These are phyloP conservation scores for Boletus reticulatus DNA, from an alignment of 768 basidiomycete species.

Conservation along the genomic window DNA sequence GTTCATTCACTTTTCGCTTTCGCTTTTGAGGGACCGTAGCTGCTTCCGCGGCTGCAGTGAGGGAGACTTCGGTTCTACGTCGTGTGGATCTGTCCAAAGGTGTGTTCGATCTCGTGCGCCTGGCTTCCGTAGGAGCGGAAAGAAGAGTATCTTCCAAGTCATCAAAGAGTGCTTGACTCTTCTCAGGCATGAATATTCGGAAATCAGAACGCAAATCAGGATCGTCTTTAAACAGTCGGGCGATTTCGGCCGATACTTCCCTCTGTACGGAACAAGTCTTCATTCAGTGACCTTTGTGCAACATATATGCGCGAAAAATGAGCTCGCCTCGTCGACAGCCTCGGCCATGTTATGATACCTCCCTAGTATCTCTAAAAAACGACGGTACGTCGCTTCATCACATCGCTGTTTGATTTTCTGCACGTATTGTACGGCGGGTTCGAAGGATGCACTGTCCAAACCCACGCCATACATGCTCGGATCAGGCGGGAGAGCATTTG, in stretches of 20 bases:
- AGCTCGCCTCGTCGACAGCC: constrained; percentile 55
- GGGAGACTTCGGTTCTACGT: constrained; percentile 47
- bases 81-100: constrained; percentile 38
- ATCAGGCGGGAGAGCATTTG: constrained; percentile 16
- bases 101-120: constrained; percentile 36
- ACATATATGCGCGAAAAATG: constrained; percentile 7
- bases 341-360: constrained; percentile 60
- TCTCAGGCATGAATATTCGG: constrained; percentile 70
- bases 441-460: constrained; percentile 49
- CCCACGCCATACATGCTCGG: constrained; percentile 27
- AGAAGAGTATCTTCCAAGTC: constrained; percentile 37
- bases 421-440: constrained; percentile 89
- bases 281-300: not conserved
- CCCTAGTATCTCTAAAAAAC: constrained; percentile 75
- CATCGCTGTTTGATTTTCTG: constrained; percentile 96
- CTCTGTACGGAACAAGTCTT: constrained; percentile 29
- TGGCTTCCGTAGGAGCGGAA: constrained; percentile 22
- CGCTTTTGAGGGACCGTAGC: constrained; percentile 61
- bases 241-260: constrained; percentile 68
- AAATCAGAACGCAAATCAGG: constrained; percentile 75
- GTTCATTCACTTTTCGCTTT: constrained; percentile 58
- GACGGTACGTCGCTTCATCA: constrained; percentile 82
- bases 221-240: constrained; percentile 68
- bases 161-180: constrained; percentile 48
- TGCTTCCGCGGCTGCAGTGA: constrained; percentile 34